Evolutionary conservation across 345 rosid genomes (phyloP).

Genomic region (Kernera saxatilis): DNA sequence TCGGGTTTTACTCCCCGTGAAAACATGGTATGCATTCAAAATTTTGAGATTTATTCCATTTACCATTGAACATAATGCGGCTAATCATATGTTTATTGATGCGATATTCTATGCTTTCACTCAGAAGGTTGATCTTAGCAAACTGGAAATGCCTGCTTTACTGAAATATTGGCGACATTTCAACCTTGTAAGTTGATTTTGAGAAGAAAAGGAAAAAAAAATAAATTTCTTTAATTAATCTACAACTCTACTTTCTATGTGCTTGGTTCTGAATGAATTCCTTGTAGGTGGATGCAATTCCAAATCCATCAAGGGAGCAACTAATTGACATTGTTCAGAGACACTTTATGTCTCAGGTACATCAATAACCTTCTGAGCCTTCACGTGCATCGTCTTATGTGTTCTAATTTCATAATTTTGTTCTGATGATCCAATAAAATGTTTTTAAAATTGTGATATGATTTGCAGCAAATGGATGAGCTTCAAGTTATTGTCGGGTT

Average conservation of each 20-base stretch:
- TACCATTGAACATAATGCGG: not conserved
- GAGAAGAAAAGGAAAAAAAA: not conserved
- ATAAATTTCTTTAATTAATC: not conserved
- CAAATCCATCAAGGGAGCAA: slow-evolving; percentile 91
- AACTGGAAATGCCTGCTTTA: slow-evolving; percentile 82
- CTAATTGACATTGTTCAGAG: slow-evolving; percentile 76
- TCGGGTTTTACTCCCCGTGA: slow-evolving; percentile 58
- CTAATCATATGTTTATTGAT: not conserved
- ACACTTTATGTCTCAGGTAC: slow-evolving; percentile 97
- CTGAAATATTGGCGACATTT: slow-evolving; percentile 89
- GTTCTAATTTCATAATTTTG: not conserved
- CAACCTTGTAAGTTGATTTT: slow-evolving; percentile 65
- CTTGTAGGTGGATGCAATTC: slow-evolving; percentile 64
- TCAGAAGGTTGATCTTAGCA: slow-evolving; percentile 88
- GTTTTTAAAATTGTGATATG: not conserved
- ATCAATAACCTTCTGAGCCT: not conserved
- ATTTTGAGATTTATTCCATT: not conserved
- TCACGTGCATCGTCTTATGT: not conserved
- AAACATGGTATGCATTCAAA: slow-evolving; percentile 38
- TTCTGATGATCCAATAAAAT: not conserved
- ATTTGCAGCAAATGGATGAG: slow-evolving; percentile 87
- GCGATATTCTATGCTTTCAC: not conserved
- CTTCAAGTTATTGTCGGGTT: slow-evolving; percentile 90
- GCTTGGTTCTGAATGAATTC: not conserved
- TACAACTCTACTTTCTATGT: not conserved